phyloP scores from a whole-genome alignment of 179 eudicot species.

The Silene vulgaris region DNA sequence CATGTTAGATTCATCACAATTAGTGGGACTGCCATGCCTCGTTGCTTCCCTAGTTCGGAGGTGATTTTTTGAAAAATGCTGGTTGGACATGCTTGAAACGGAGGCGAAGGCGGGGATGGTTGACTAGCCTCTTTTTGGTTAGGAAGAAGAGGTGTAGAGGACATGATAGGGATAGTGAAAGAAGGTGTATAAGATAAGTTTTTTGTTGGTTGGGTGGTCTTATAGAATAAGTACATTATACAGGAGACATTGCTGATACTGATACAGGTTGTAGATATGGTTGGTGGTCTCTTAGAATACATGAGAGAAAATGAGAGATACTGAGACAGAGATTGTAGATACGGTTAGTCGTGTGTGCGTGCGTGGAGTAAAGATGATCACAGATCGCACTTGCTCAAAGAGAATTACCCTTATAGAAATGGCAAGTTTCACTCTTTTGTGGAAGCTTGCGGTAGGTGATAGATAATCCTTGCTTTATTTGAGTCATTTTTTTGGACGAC shows the following conservation, averaged over 20 bases:
- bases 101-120: not conserved
- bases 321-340: slow-evolving; percentile 1
- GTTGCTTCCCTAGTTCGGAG: slow-evolving; percentile 55
- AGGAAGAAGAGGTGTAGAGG: slow-evolving; percentile 15
- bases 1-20: slow-evolving; percentile 71
- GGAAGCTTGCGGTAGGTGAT: too few relatives aligned
- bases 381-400: too few relatives aligned
- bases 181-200: not conserved
- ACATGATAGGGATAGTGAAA: slow-evolving; percentile 15
- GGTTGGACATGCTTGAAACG: slow-evolving; percentile 4
- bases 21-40: slow-evolving; percentile 46
- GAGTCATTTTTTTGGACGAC: too few relatives aligned
- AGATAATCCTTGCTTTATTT: too few relatives aligned
- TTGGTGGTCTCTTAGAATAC: not conserved
- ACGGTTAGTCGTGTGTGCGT: slow-evolving; percentile 21
- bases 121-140: not conserved
- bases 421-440: too few relatives aligned
- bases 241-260: not conserved
- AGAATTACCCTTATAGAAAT: too few relatives aligned
- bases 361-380: too few relatives aligned
- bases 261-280: not conserved
- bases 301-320: not conserved
- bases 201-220: not conserved
- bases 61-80: slow-evolving; percentile 11
- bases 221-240: not conserved